Percentiles rank a stretch among this genome's conserved stretches.
These are phyloP conservation scores for Rhodamnia argentea DNA, from an alignment of 345 rosid species.

Conservation along the genomic window DNA sequence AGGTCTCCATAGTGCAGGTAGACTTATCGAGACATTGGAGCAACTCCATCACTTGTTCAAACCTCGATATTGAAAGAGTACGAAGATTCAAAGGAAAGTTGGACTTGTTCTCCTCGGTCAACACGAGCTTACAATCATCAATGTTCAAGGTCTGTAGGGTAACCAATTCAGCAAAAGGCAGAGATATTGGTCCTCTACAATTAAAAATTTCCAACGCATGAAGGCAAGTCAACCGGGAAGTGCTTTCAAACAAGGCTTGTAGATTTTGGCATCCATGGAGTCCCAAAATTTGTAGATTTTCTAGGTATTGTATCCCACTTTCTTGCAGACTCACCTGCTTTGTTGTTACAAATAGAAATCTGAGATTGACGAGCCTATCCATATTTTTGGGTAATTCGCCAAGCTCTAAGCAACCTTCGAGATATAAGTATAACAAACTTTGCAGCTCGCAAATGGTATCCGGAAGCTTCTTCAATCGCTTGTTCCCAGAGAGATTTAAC, in stretches of 20 bases:
- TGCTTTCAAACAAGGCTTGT: no score
- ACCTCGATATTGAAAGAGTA: neutral
- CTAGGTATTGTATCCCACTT: no score
- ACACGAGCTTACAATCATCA: rapidly evolving
- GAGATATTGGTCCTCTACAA: no score
- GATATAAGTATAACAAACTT: rapidly evolving
- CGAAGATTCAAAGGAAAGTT: neutral
- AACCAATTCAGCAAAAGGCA: neutral
- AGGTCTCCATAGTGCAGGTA: rapidly evolving
- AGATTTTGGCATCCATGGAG: no score
- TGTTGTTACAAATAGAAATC: neutral
- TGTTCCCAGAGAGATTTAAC: rapidly evolving
- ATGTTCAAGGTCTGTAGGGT: rapidly evolving
- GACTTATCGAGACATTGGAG: neutral
- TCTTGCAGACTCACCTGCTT: no score
- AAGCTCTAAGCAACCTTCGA: rapidly evolving
- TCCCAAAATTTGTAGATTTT: no score
- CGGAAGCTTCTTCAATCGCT: neutral
- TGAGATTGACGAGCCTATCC: neutral
- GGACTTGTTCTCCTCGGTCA: neutral
- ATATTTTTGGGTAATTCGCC: neutral
- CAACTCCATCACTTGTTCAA: neutral
- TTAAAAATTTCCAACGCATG: no score
- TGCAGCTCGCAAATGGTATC: neutral
- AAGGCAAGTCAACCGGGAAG: no score